phyloP scores from a whole-genome alignment of 2,329 filamentous ascomycete species.

The Reticulascus tulasneorum region DNA sequence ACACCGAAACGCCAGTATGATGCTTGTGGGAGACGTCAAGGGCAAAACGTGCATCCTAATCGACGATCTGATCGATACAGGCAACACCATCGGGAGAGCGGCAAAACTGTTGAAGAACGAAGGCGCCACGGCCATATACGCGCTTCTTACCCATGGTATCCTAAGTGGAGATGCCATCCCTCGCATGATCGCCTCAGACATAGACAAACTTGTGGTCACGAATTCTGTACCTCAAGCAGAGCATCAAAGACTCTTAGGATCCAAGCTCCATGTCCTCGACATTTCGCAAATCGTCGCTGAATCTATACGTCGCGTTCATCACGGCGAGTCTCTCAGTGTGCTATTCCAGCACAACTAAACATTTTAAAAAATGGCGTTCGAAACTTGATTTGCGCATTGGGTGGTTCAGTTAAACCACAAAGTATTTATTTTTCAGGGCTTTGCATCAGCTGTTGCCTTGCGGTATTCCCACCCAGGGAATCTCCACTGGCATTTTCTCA shows the following conservation, averaged over 20 bases:
- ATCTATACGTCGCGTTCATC: constrained; percentile 92
- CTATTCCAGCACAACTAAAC: constrained; percentile 54
- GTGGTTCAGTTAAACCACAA: too few species aligned
- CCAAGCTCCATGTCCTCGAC: constrained; percentile 89
- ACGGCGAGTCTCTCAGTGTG: constrained; percentile 95
- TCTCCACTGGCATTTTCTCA: too few species aligned
- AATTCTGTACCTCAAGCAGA: constrained; percentile 91
- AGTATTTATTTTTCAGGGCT: too few species aligned
- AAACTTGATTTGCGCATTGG: constrained; percentile 14
- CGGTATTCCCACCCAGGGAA: too few species aligned
- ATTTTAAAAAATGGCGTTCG: constrained; percentile 11
- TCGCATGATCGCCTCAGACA: constrained; percentile 84
- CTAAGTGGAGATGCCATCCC: constrained; percentile 93
- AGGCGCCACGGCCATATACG: constrained; percentile 86
- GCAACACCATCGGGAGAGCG: constrained; percentile 93
- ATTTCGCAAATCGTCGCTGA: constrained; percentile 90
- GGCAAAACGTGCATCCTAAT: constrained; percentile 83
- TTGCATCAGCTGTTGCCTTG: too few species aligned
- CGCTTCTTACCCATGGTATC: constrained; percentile 90
- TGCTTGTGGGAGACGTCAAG: constrained; percentile 84
- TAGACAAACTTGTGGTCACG: constrained; percentile 93
- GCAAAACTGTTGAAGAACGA: constrained; percentile 96
- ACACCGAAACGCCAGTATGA: constrained; percentile 90
- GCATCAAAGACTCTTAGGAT: constrained; percentile 67
- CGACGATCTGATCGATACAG: constrained; percentile 92